These are phyloP conservation scores for Gloeopeniophorella convolvens DNA, from an alignment of 768 basidiomycete species.

Conservation along the genomic window DNA sequence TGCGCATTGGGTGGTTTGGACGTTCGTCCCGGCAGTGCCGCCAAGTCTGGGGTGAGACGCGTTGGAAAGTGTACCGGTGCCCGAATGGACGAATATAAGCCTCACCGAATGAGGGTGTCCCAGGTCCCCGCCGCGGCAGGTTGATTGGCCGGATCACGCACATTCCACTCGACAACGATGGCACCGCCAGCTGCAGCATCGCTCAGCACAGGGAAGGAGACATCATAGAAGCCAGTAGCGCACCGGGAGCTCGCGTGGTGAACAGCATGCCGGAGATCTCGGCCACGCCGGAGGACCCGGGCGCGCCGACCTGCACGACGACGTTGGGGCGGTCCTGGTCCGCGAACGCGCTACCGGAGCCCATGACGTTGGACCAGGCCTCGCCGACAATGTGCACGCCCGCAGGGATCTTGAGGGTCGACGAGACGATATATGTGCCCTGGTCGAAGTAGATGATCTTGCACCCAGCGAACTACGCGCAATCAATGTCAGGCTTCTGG, in stretches of 20 bases:
- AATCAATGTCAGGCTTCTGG: background rate
- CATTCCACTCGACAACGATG: constrained; percentile 54
- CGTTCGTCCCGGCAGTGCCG: constrained; percentile 29
- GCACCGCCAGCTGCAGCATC: constrained; percentile 47
- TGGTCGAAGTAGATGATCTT: constrained; percentile 83
- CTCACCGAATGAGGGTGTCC: constrained; percentile 39
- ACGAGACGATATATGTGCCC: constrained; percentile 42
- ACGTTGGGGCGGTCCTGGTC: no score
- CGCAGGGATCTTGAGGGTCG: constrained; percentile 42
- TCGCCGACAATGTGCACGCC: constrained; percentile 39
- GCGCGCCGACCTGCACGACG: no score
- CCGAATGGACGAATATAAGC: constrained; percentile 17
- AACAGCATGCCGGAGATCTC: constrained; percentile 44
- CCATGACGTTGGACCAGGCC: no score
- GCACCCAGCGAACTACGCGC: constrained; percentile 59
- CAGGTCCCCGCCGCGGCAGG: constrained; percentile 49
- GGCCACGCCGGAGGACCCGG: constrained; percentile 38
- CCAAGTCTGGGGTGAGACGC: no score
- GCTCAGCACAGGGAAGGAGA: background rate
- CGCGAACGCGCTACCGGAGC: no score
- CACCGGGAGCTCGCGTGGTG: constrained; percentile 35
- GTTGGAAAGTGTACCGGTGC: no score
- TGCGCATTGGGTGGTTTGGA: constrained; percentile 32
- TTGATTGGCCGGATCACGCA: constrained; percentile 43
- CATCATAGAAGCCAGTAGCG: background rate